Evolutionary conservation across 1,284 basidiomycete species (phyloP), one percentile per base, ranked within the genome.

Genomic region (Moniliophthora roreri): DNA sequence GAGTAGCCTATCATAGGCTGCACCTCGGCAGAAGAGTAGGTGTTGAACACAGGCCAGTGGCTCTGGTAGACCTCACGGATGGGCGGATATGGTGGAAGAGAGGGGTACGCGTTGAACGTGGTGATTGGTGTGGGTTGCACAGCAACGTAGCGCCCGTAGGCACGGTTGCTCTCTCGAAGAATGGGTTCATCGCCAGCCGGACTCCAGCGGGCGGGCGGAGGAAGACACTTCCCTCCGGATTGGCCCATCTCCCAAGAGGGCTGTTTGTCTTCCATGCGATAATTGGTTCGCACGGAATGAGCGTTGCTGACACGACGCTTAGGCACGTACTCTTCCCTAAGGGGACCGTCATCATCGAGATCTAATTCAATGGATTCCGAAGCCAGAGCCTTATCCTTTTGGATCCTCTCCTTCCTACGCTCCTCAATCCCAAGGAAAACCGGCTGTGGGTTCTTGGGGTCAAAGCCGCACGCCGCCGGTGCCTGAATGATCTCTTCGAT

Each of bases 191-290:
- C 88, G 13, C 77, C 85, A 9, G 81, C 79, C 47, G 89, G 88
- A 62, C 86, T 89, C 89, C 89, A 91, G 66, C 82, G 82, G 6
- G 89, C 84, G 16, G 89, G 89, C 13, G 89, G 86, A 42, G 89
- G 88, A 18, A 90, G 67, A 18, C 62, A 50, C 62, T 48, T 72
- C 67, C 69, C 71, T 71, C 41, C 62, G 64, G 42, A 67, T 56
- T 34, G 32, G 60, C 26, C 56, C 55, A 40, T 36, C 46, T 40
- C 32, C 24, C 23, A 35, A 38, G 34, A 8, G 23, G 24, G 47
- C 5, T 16, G 55, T 6, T 59, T 59, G 20, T 64, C 63, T 32
- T 32, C 15, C 21, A 26, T 26, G 13, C 59, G 48, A n/a, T 44
- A 51, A 36, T 59, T 60, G 39, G 59, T 59, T 50, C 63, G 66